Base-by-base conservation (phyloP, 2,329 filamentous ascomycete species). In the Colletotrichum sp. region DNA sequence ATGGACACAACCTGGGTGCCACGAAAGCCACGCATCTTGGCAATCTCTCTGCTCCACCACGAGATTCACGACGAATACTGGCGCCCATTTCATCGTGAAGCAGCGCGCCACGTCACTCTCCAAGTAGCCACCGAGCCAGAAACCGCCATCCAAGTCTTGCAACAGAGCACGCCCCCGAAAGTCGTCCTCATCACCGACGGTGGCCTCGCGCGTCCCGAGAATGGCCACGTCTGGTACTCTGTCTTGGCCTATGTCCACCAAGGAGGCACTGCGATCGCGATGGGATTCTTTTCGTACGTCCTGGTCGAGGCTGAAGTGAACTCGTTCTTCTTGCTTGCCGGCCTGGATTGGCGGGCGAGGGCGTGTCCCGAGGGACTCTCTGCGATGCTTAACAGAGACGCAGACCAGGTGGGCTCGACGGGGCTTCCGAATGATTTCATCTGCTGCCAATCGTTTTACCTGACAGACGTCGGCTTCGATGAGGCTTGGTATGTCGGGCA, bases 51-150 rank as follows among this genome's bases (percentile, higher is more conserved):
- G 6, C 44, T 52, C 2, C 44, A 52, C 44, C 44, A 52, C 12
- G 44, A 52, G n/a, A 21, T 52, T n/a, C 44, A 52, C 3, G n/a
- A 21, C n/a, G 44, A 52, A 21, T 52, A 52, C n/a, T 52, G 44
- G 44, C 44, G 44, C 44, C 44, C 44, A 21, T 52, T 52, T 0
- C 8, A 52, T 24, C n/a, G 44, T 52, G 10, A 21, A 52, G 44
- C 44, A 52, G n/a, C 24, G 8, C 55, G 5, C 16, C 84, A 28
- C 6, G 49, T 44, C 49, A 57, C 21, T 6, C 8, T 68, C 18
- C 44, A 36, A 7, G 28, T n/a, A 10, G 28, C 13, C 13, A n/a
- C 16, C 6, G 18, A 34, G 44, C 18, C 28, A 21, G 65, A n/a
- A 1, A 16, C n/a, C 8, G 49, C n/a, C 30, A n/a, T 68, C 0